Percentiles rank a stretch among this genome's conserved stretches.
Conservation (phyloP, 306 rosid genomes). For the Amphicarpaea edgeworthii region DNA sequence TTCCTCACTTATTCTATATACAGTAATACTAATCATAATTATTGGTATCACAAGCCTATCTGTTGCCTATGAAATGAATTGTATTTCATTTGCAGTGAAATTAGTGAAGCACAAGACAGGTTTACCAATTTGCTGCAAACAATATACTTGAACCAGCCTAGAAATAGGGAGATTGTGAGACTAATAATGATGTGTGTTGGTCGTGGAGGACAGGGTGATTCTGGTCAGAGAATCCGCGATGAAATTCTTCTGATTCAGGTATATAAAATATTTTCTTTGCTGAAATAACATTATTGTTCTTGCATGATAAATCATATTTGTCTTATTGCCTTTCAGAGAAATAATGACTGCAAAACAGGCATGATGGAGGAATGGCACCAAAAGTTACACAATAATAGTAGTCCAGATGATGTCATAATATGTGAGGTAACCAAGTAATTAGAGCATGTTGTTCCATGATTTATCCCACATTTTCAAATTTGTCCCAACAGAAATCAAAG, state of each 20-base stretch:
- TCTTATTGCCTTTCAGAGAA: conserved; percentile 11
- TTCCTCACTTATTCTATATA: not conserved
- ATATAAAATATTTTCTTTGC: not conserved
- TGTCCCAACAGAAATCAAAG: not conserved
- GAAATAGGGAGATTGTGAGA: conserved; percentile 13
- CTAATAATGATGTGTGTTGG: conserved; percentile 19
- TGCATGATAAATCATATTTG: not conserved
- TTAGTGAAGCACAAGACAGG: conserved; percentile 8
- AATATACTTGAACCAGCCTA: conserved; percentile 4
- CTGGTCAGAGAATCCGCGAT: conserved; percentile 6
- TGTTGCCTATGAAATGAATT: not conserved
- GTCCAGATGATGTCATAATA: conserved; percentile 7
- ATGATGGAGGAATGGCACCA: conserved; percentile 17
- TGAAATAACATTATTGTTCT: not conserved
- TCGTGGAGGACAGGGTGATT: conserved; percentile 7
- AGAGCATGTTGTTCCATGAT: not conserved
- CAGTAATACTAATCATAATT: not conserved
- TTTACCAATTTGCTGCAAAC: conserved; percentile 4
- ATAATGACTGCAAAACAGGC: conserved; percentile 7
- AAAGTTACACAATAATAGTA: conserved; percentile 10
- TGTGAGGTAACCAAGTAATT: not conserved
- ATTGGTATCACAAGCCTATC: not conserved
- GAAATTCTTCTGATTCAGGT: conserved; percentile 10
- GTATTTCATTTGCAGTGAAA: conserved; percentile 10
- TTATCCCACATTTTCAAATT: not conserved